Conservation (phyloP, 192 early-diverging fungal species). For the Cetraspora pellucida region DNA sequence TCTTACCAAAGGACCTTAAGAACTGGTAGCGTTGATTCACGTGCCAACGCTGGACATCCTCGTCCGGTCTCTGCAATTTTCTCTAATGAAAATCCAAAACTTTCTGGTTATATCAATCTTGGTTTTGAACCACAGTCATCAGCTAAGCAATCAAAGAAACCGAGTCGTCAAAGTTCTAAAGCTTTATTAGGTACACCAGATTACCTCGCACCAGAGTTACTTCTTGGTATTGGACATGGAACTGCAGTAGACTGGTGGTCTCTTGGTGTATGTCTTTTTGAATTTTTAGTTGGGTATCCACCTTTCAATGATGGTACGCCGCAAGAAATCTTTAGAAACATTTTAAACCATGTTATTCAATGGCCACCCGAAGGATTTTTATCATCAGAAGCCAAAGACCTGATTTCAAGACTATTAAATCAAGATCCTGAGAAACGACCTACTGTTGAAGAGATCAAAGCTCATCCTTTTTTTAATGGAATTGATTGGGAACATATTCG, state of each 20-base stretch:
- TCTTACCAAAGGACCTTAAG: slow-evolving; percentile 6
- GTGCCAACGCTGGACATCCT: not conserved
- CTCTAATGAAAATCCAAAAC: slow-evolving; percentile 27
- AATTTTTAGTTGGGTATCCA: slow-evolving; percentile 86
- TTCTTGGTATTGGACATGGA: slow-evolving; percentile 83
- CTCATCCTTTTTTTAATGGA: slow-evolving; percentile 73
- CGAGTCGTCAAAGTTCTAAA: slow-evolving; percentile 46
- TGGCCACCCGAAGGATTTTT: slow-evolving; percentile 66
- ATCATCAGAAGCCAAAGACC: slow-evolving; percentile 64
- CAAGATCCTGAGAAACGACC: slow-evolving; percentile 71
- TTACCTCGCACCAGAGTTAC: slow-evolving; percentile 90
- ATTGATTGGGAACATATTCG: slow-evolving; percentile 78
- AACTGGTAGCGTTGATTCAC: slow-evolving; percentile 8
- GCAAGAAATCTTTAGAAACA: slow-evolving; percentile 87
- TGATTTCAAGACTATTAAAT: slow-evolving; percentile 75
- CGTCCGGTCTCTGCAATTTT: slow-evolving; percentile 33
- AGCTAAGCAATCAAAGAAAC: slow-evolving; percentile 31
- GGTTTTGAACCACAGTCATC: slow-evolving; percentile 1
- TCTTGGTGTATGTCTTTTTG: slow-evolving; percentile 88
- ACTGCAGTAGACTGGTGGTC: slow-evolving; percentile 96
- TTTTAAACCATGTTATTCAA: slow-evolving; percentile 72
- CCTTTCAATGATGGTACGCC: slow-evolving; percentile 88
- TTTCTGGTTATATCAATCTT: not conserved
- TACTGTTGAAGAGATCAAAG: slow-evolving; percentile 65
- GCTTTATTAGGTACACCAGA: slow-evolving; percentile 88